phyloP scores from a whole-genome alignment of 371 early-diverging fungal species.

The Blastocladiella emersonii region DNA sequence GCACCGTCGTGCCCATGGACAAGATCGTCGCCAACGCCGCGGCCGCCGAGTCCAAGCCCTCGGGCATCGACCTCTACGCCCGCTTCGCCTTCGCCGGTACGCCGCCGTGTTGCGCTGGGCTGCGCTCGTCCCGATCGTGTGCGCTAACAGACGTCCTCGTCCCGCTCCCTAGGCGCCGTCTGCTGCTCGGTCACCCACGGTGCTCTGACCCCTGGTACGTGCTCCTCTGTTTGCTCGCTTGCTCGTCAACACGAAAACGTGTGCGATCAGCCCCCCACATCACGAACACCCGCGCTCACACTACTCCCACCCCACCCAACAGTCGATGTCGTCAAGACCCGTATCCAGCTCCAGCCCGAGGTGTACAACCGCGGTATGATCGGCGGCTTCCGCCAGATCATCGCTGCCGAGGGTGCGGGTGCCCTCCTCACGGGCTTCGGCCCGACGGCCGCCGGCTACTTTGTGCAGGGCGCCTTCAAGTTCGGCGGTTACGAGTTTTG shows the following conservation, averaged over 20 bases:
- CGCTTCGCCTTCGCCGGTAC: constrained; percentile 52
- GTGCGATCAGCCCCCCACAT: no score
- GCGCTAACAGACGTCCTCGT: no score
- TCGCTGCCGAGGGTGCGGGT: constrained; percentile 50
- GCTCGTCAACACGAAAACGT: not conserved
- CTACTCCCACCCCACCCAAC: not conserved
- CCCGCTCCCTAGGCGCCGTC: constrained; percentile 42
- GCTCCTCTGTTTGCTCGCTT: not conserved
- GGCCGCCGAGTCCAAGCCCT: constrained; percentile 34
- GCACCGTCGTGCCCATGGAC: constrained; percentile 5
- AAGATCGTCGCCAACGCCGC: constrained; percentile 13
- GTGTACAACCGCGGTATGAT: constrained; percentile 51
- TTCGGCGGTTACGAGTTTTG: constrained; percentile 80
- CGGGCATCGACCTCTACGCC: constrained; percentile 48
- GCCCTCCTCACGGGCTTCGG: constrained; percentile 62
- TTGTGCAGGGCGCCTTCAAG: constrained; percentile 73
- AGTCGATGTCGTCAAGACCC: constrained; percentile 29
- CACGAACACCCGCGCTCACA: not conserved
- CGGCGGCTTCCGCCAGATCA: constrained; percentile 46
- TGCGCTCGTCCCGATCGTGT: no score
- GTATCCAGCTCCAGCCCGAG: constrained; percentile 49
- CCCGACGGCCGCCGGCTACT: constrained; percentile 77
- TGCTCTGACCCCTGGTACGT: constrained; percentile 5
- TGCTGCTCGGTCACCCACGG: constrained; percentile 56
- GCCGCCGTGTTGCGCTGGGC: no score